Evolutionary conservation across 257 asterid species (phyloP), one percentile per base, ranked within the genome.

Genomic region (Haberlea rhodopensis): DNA sequence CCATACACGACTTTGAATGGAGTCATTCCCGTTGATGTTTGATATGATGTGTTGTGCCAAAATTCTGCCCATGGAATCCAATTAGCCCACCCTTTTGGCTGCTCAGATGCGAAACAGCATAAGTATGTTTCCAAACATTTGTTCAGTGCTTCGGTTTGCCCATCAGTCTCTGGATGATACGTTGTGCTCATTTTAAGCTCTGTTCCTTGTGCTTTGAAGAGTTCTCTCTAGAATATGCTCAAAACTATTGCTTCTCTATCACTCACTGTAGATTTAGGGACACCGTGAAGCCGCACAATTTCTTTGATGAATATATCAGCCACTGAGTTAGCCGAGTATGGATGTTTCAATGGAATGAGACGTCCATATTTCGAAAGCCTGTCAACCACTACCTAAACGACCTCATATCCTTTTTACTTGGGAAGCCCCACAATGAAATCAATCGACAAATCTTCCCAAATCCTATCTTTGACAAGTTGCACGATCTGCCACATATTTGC

Each of bases 371-470:
- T n/a, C n/a, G n/a, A n/a, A n/a, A n/a, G n/a, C n/a, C n/a, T 24
- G 9, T 3, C 4, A 9, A 57, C 19, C 0, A 57, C 43, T 23
- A 57, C 63, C 3, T 8, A 5, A 0, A 28, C 19, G 6, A 8
- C 1, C 13, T 11, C 19, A 11, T 16, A 24, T 7, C 63, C 46
- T 25, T 11, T 5, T 8, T 40, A 27, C 21, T 2, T 24, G 63
- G 63, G 63, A 25, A 57, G 1, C 2, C 63, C 43, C 5, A 19
- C 43, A 57, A 57, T 26, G n/a, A 57, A 57, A 27, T 57, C 31
- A 8, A 57, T 11, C 11, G 19, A 2, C 1, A 57, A 5, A 8
- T 57, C 63, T 3, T 24, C 43, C 63, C 63, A 57, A 1, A 57
- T 45, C 9, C n/a, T n/a, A n/a, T n/a, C n/a, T n/a, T n/a, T n/a